Conservation (phyloP, 2,329 filamentous ascomycete species). For the Hypoxylon rubiginosum region DNA sequence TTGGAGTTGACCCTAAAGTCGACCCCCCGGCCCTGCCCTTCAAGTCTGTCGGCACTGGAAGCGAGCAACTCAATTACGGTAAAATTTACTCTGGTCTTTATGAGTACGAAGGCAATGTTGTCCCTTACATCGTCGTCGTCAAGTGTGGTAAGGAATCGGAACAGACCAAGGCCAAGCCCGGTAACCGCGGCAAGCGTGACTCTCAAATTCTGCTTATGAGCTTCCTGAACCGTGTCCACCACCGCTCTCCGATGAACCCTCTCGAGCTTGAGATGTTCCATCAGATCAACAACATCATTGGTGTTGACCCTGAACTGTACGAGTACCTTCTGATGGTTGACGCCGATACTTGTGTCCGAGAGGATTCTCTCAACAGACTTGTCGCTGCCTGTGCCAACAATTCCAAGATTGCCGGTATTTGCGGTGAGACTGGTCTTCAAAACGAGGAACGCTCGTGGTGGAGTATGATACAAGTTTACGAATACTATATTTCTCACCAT, state of each 20-base stretch:
- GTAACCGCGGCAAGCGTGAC: conserved; percentile 98
- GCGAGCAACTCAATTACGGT: conserved; percentile 95
- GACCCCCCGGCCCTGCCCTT: conserved; percentile 95
- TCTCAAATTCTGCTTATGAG: conserved; percentile 96
- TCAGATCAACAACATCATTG: conserved; percentile 99
- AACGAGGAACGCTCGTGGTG: conserved; percentile 97
- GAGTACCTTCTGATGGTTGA: conserved; percentile 98
- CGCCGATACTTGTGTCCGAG: conserved; percentile 92
- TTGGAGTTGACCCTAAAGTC: conserved; percentile 96
- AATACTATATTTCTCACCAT: conserved; percentile 99
- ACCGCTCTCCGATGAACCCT: conserved; percentile 93
- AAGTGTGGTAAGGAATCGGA: conserved; percentile 98
- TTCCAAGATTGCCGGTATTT: conserved; percentile 96
- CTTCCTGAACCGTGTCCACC: conserved; percentile 98
- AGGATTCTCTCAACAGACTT: conserved; percentile 92
- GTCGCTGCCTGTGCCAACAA: conserved; percentile 95
- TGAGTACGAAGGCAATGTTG: conserved; percentile 96
- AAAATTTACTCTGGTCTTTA: conserved; percentile 99
- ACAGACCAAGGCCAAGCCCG: conserved; percentile 89
- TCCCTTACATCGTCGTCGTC: conserved; percentile 94
- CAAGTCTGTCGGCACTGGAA: conserved; percentile 90
- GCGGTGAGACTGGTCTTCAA: conserved; percentile 94
- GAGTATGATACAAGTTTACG: conserved; percentile 99
- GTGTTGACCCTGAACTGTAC: conserved; percentile 96
- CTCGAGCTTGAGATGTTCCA: conserved; percentile 98